Conservation (phyloP, 495 filamentous ascomycete species). For the Penicillium ochrochloron region DNA sequence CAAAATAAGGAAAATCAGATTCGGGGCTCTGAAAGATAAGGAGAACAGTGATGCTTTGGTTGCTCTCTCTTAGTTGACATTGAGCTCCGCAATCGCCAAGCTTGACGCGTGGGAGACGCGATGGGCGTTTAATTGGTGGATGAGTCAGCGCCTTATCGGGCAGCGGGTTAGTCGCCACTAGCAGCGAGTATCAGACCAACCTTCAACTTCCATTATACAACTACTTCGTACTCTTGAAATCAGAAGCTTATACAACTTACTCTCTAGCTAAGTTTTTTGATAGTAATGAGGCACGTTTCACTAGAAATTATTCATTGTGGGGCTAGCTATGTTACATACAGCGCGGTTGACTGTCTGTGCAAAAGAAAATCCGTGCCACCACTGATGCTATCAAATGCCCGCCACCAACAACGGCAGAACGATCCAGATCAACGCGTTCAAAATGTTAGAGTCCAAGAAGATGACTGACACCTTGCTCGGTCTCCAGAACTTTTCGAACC, state of each 20-base stretch:
- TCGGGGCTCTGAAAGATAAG: not conserved
- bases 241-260: not conserved
- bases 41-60: conserved; percentile 4
- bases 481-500: no score
- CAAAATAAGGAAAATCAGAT: not conserved
- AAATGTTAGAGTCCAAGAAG: conserved; percentile 5
- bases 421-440: conserved; percentile 2
- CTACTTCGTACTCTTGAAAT: not conserved
- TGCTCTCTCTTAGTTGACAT: not conserved
- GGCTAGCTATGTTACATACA: conserved; percentile 26
- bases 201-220: not conserved
- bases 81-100: conserved; percentile 16
- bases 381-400: not conserved
- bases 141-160: conserved; percentile 27
- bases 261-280: no score
- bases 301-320: conserved; percentile 19
- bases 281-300: not conserved
- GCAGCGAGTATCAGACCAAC: not conserved
- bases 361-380: conserved; percentile 7
- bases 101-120: conserved; percentile 28
- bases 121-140: conserved; percentile 29
- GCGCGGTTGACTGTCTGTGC: conserved; percentile 12
- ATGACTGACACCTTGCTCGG: not conserved
- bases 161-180: not conserved
- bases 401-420: not conserved